Evolutionary conservation across 2,329 filamentous ascomycete genomes (phyloP), one percentile per base, ranked within the genome.

Genomic region (Claviceps sorghi): DNA sequence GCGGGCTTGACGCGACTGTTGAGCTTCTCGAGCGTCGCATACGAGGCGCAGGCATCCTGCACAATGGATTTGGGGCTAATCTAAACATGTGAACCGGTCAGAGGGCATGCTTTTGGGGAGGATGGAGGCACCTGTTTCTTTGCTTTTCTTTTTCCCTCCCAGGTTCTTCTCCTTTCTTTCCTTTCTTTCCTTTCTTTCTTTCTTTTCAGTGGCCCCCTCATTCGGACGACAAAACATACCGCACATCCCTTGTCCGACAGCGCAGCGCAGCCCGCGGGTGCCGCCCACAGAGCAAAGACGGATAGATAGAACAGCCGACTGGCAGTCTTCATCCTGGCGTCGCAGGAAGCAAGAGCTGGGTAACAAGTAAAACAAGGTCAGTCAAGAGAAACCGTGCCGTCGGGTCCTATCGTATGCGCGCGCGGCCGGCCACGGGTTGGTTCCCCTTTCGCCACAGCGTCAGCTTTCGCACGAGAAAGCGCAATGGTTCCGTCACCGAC

Each of bases 21-120:
- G 51, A 98, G 75, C 42, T 76, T 73, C 64, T 98, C 90, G 67
- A 98, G 84, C 40, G 88, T 89, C 52, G 84, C 83, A 69, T 95
- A 98, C 52, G 91, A 95, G 56, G 88, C 88, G 71, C 93, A 97
- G 48, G 93, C 89, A 67, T 98, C 93, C 44, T 86, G 87, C 40
- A 98, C 89, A 62, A 93, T 94, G 55, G 88, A 80, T 59, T 84
- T 83, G 19, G 90, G 88, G 43, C 93, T 88, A 61, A 95, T 86
- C 88, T 95, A 46, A 5, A 38, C 57, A 54, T 53, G 57, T 55
- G 8, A 10, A 50, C 29, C n/a, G 11, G 52, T 53, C 26, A 53
- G 52, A 30, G 1, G 29, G 30, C 19, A 43, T 7, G 17, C 26
- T 8, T 9, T 19, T 42, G 3, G 29, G 10, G 40, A 9, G 6